Evolutionary conservation across 1,139 yeast species (phyloP).

Genomic region (Debaryomyces udenii): DNA sequence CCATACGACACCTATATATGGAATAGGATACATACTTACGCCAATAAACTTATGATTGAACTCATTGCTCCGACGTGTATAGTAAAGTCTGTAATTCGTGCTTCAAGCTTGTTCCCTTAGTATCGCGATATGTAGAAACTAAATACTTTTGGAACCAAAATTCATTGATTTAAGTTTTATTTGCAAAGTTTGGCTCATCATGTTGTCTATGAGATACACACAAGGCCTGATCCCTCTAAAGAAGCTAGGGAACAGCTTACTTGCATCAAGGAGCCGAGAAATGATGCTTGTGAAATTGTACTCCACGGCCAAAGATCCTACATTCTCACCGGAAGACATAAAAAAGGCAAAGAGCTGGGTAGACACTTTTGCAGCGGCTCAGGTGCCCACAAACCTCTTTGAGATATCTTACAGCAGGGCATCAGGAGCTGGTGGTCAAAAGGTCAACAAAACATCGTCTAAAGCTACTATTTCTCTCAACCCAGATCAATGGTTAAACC

Average conservation of each 20-base stretch:
- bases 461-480: constrained; percentile 71
- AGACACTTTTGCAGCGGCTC: constrained; percentile 26
- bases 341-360: constrained; percentile 51
- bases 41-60: too few relatives aligned
- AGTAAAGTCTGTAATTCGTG: too few relatives aligned
- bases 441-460: constrained; percentile 82
- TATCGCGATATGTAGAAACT: too few relatives aligned
- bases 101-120: too few relatives aligned
- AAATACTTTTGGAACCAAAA: too few relatives aligned
- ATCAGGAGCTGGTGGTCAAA: constrained; percentile 96
- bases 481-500: constrained; percentile 49
- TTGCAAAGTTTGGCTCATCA: too few relatives aligned
- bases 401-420: constrained; percentile 65
- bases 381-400: constrained; percentile 56
- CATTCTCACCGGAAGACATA: constrained; percentile 25
- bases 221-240: too few relatives aligned
- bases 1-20: background rate
- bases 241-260: too few relatives aligned
- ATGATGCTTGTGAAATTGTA: background rate
- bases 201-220: too few relatives aligned
- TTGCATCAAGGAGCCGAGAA: too few relatives aligned
- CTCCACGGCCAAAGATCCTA: constrained; percentile 3
- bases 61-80: too few relatives aligned
- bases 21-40: background rate
- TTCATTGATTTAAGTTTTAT: too few relatives aligned